Conservation (phyloP, 225 moss, liverwort and hornwort genomes). For the Straminergon stramineum region DNA sequence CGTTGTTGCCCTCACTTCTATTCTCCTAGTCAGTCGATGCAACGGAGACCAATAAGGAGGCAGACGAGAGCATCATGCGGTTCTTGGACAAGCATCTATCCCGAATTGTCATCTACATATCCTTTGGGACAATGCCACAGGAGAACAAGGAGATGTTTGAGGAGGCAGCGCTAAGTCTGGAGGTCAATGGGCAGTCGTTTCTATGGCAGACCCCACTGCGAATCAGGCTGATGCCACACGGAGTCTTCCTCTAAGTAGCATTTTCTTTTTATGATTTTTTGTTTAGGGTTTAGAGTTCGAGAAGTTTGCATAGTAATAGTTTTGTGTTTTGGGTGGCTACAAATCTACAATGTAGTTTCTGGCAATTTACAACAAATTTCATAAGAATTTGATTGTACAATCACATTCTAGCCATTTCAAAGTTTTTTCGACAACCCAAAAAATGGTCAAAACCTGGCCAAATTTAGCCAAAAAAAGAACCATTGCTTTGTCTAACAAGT, state of each 20-base stretch:
- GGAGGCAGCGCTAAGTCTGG: constrained; percentile 14
- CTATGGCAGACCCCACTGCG: background rate
- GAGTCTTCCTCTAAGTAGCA: constrained; percentile 5
- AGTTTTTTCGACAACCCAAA: no score
- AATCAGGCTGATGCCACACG: background rate
- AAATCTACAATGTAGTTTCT: no score
- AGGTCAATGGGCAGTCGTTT: constrained; percentile 13
- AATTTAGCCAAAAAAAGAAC: no score
- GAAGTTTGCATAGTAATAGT: background rate
- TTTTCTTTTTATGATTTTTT: background rate
- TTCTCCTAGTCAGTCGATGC: background rate
- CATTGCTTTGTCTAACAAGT: no score
- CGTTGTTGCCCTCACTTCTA: background rate
- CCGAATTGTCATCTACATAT: constrained; percentile 10
- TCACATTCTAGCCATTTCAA: no score
- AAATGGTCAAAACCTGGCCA: no score
- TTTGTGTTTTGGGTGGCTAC: background rate
- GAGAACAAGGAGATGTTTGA: background rate
- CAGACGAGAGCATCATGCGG: background rate
- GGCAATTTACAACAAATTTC: background rate
- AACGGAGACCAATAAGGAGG: background rate
- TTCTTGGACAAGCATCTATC: constrained; percentile 6
- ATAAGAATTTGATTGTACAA: no score
- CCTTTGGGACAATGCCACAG: background rate
- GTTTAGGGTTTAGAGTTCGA: background rate